Evolutionary conservation across 2,329 filamentous ascomycete genomes (phyloP).

Genomic region (Talaromyces atroroseus): DNA sequence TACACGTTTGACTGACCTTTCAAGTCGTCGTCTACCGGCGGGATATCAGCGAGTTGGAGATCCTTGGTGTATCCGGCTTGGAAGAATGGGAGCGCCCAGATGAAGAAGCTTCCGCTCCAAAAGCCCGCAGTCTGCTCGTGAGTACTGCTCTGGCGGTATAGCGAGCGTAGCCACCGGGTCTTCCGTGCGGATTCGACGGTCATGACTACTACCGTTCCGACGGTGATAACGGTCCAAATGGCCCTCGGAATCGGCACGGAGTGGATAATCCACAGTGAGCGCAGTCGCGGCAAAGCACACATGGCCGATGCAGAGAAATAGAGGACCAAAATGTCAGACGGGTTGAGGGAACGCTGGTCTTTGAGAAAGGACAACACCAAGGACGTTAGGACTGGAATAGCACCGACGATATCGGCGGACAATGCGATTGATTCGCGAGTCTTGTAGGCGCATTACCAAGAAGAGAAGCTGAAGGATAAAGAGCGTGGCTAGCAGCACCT

Average conservation of each 20-base stretch:
- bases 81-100: constrained; percentile 46
- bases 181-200: constrained; percentile 40
- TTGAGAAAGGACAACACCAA: constrained; percentile 23
- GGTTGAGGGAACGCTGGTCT: constrained; percentile 22
- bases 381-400: constrained; percentile 18
- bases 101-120: constrained; percentile 41
- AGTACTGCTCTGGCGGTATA: neutral
- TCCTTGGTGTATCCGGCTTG: constrained; percentile 39
- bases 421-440: neutral
- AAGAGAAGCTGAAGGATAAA: constrained; percentile 32
- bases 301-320: constrained; percentile 39
- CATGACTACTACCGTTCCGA: constrained; percentile 34
- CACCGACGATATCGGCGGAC: neutral
- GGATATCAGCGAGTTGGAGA: constrained; percentile 37
- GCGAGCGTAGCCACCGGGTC: constrained; percentile 29
- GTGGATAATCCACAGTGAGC: constrained; percentile 32
- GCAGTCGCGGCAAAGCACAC: constrained; percentile 36
- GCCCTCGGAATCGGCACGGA: constrained; percentile 9
- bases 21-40: constrained; percentile 11
- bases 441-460: constrained; percentile 29
- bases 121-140: constrained; percentile 43
- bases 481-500: constrained; percentile 18
- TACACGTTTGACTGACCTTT: neutral
- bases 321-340: constrained; percentile 24
- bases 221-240: constrained; percentile 27